Evolutionary conservation across 106 monocot genomes (phyloP), one percentile per base, ranked within the genome.

Genomic region (Phalaenopsis aphrodite): DNA sequence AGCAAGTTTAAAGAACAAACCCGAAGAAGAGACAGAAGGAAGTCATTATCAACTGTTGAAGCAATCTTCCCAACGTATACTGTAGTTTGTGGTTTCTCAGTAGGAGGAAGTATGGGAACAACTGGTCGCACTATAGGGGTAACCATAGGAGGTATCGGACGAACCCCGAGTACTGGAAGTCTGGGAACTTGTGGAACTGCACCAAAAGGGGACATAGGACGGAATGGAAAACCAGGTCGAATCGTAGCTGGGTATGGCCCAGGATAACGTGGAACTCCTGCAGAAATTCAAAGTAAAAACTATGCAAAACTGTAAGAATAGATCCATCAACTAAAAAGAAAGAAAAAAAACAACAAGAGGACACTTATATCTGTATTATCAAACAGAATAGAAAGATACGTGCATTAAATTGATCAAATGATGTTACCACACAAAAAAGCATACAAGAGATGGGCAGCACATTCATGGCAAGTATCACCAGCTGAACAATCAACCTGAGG

Each of bases 11-110:
- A 61, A 17, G 56, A 75, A 75, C 90, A 43, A 79, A 99, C 98
- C 79, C 84, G 81, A 58, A 99, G 91, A 84, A 99, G 76, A 57
- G 92, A 92, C 16, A 91, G 88, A 14, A 99, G 78, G 61, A 89
- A 94, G 15, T 99, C 98, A 89, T 94, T 94, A 39, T 93, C 94
- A 12, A 93, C 94, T 61, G 98, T 87, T 14, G 88, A 75, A 61
- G 98, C 88, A 83, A 99, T 99, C 84, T 99, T 99, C 57, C 98
- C 94, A 78, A 99, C 91, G 87, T 99, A 99, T 67, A 99, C 92
- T 41, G 98, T 94, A 10, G 98, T 99, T 71, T 94, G 98, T 77
- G 98, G 98, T 79, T 94, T 99, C 81, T 99, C 98, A 48, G 89
- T 46, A 46, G 89, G 90, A 49, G 98, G 75, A 85, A 89, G 89